Percentiles rank a stretch among this genome's conserved stretches.
phyloP scores from a whole-genome alignment of 441 rosid species.

The Brassica hybrid region DNA sequence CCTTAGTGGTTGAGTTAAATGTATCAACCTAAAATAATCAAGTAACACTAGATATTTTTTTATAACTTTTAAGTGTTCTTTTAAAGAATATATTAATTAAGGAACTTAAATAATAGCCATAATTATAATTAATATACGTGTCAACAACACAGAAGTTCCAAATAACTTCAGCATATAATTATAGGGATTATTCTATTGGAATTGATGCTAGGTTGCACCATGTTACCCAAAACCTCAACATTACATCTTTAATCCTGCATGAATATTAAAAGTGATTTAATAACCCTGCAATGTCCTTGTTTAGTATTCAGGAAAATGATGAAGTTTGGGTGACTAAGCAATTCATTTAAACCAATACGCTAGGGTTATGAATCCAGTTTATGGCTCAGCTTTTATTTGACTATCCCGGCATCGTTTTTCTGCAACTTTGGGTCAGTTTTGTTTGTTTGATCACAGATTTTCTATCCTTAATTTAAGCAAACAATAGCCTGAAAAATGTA shows the following conservation, averaged over 20 bases:
- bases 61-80: slow-evolving; percentile 10
- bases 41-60: slow-evolving; percentile 21
- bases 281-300: background rate
- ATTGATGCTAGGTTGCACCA: slow-evolving; percentile 28
- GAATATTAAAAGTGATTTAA: background rate
- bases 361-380: too few relatives aligned
- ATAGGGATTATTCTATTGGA: slow-evolving; percentile 17
- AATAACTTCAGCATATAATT: slow-evolving; percentile 26
- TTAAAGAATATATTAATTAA: slow-evolving; percentile 4
- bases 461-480: too few relatives aligned
- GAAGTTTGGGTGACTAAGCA: too few relatives aligned
- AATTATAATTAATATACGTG: slow-evolving; percentile 32
- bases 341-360: too few relatives aligned
- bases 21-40: slow-evolving; percentile 19
- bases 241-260: background rate
- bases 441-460: too few relatives aligned
- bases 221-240: slow-evolving; percentile 39
- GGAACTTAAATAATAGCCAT: slow-evolving; percentile 4
- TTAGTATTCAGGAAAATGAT: background rate
- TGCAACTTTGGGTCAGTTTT: background rate
- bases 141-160: slow-evolving; percentile 23
- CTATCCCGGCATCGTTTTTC: too few relatives aligned
- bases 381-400: too few relatives aligned
- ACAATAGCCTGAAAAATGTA: too few relatives aligned
- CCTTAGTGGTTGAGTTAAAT: slow-evolving; percentile 28